Evolutionary conservation across 2,329 filamentous ascomycete species (phyloP), one percentile per base, ranked within the genome.

Genomic region (Curvularia sp.): DNA sequence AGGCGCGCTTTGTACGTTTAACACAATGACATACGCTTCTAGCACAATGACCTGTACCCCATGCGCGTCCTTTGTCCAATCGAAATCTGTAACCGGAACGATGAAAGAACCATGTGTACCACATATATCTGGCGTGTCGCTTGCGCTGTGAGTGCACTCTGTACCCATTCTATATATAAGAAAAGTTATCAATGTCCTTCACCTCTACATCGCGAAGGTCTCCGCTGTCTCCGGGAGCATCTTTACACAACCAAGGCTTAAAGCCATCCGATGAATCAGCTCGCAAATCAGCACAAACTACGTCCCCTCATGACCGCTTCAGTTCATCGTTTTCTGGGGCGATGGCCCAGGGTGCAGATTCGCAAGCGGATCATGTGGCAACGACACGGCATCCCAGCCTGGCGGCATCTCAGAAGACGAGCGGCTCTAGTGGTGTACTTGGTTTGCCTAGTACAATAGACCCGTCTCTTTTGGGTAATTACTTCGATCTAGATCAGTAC

Each of bases 21-120:
- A 25, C 49, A 66, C 60, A 66, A 66, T 59, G 60, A 52, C 49
- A 60, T 46, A 46, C 32, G n/a, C 18, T 32, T 32, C n/a, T 19
- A 53, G 27, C 47, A 66, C 60, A 66, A 66, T 58, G 60, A 48
- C 51, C 55, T 46, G n/a, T 30, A 57, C 53, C 45, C 42, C 46
- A 53, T 51, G 43, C 36, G 53, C 21, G 38, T 45, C 41, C 67
- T 70, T 70, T 70, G 67, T 70, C 28, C 42, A 38, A 34, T 45
- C 39, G 49, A 59, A 59, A 66, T 57, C 50, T 60, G 49, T 59
- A 55, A 38, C 45, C 54, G 49, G 28, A 48, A 18, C 19, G 25
- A 48, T 68, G 49, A 69, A 70, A 66, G 65, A 61, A 53, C 57
- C 43, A 57, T 65, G 61, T 65, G 46, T 32, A 32, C 36, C 49